These are phyloP conservation scores for Acanthamoeba healyi DNA, from an alignment of 208 protist genomes.

Conservation along the genomic window DNA sequence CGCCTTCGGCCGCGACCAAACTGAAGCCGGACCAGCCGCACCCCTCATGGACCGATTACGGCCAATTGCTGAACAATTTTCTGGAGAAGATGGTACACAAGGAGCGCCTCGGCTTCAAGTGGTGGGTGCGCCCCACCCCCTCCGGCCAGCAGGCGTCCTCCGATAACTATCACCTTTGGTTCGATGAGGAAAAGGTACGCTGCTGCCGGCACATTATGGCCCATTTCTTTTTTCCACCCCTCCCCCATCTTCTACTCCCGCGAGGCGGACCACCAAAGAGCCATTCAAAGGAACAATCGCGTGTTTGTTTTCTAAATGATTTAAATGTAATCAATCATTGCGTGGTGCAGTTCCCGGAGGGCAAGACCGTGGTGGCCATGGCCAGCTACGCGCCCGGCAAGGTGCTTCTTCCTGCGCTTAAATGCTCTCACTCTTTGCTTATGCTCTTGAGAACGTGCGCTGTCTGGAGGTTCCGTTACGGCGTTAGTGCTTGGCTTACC, in stretches of 20 bases:
- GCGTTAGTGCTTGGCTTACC: neutral
- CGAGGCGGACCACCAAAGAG: no score
- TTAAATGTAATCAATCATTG: neutral
- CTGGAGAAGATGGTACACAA: slow-evolving; percentile 50
- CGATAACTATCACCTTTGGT: neutral
- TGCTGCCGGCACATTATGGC: neutral
- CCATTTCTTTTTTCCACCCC: neutral
- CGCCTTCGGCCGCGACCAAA: neutral
- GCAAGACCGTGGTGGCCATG: slow-evolving; percentile 17
- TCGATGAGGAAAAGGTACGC: slow-evolving; percentile 49
- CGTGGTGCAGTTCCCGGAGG: slow-evolving; percentile 11
- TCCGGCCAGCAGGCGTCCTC: neutral
- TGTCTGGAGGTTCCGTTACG: neutral
- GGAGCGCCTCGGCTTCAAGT: slow-evolving; percentile 42
- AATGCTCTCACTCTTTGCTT: no score
- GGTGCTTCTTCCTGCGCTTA: neutral
- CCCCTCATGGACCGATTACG: neutral
- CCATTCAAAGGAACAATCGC: no score
- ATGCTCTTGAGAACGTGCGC: no score
- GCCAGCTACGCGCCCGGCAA: slow-evolving; percentile 1
- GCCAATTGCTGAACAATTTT: slow-evolving; percentile 35
- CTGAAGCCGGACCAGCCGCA: slow-evolving; percentile 44
- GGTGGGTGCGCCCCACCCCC: slow-evolving; percentile 17
- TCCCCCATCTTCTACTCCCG: no score
- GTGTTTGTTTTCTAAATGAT: neutral